Base-by-base conservation (phyloP, 1,139 yeast species). In the Geotrichum armillariae region DNA sequence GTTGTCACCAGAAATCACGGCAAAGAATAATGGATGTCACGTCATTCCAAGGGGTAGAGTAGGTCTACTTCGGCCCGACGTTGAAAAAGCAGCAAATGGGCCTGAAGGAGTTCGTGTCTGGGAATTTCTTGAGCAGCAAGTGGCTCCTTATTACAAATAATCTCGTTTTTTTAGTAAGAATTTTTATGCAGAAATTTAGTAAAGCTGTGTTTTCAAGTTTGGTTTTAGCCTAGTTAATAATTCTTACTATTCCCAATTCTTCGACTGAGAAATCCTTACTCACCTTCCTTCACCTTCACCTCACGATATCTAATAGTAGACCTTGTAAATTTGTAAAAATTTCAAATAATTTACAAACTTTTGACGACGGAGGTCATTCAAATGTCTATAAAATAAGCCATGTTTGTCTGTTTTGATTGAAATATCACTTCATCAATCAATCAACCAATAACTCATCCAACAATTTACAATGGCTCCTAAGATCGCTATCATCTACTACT, bases 401-500 rank as follows among this genome's bases (percentile, higher is more conserved):
- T 25, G 31, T 11, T 25, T 22, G 12, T 18, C 35, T 16, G n/a
- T 17, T 18, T 22, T n/a, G 12, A 16, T 36, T 32, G 22, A 14
- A 20, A 6, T 32, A 12, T n/a, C 11, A 12, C 27, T 11, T 6
- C 33, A 32, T 22, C 16, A 11, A 23, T 18, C 23, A 16, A 44
- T 33, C 21, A 25, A 25, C 29, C 6, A 25, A 25, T 11, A 6
- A 25, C 29, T 11, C 6, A 25, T 25, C 29, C 29, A 25, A 25
- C 11, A 7, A 25, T 25, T 38, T 16, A 58, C 52, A 61, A 76
- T 75, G 79, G 75, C 77, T 52, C 70, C 70, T 34, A 77, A 74
- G 60, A 67, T 77, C 48, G 82, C 82, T 53, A 83, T 87, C 62
- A 77, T 87, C 66, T 79, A 80, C 66, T 87, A 87, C 77, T 77